Evolutionary conservation across 306 rosid genomes (phyloP), one percentile per base, ranked within the genome.

Genomic region (Cucumis cinereus): DNA sequence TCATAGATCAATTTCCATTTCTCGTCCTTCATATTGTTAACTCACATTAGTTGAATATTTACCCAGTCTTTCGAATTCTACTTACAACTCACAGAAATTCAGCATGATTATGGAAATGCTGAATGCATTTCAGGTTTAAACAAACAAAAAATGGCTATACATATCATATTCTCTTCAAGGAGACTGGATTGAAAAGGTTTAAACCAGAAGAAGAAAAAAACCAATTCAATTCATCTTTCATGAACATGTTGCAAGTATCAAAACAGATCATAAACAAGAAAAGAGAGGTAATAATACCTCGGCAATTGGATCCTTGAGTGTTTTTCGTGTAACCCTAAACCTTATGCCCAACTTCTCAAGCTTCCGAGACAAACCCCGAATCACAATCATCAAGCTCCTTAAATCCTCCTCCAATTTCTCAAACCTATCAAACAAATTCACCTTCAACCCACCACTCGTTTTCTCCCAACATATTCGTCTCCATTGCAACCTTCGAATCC

Each of bases 341-440:
- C 95, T 76, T 67, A 90, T 78, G 43, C 95, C 93, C 89, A 94
- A 82, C 81, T 94, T 94, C 91, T 94, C 97, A 61, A 92, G 87
- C 87, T 94, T 91, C 80, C 98, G 85, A 4, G 96, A 89, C 83
- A 94, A 79, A 76, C 81, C 95, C 86, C 88, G 82, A 77, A 85
- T 63, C 41, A 89, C 75, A 1, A 87, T 85, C 1, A 78, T 76
- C 13, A 90, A 82, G 74, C 82, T 92, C 83, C 77, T 85, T 79
- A 90, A 81, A 80, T 94, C 97, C 81, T 82, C 95, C 75, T 94
- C 97, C 85, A 94, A 79, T 78, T 88, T 91, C 85, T 85, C 93
- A 77, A 94, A 76, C 85, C 96, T 84, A 85, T 83, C 87, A 38
- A 90, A 71, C 83, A 91, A 82, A 79, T 87, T 85, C 71, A 90